Conservation (phyloP, 805 yeast species). For the Candida glaebosa region DNA sequence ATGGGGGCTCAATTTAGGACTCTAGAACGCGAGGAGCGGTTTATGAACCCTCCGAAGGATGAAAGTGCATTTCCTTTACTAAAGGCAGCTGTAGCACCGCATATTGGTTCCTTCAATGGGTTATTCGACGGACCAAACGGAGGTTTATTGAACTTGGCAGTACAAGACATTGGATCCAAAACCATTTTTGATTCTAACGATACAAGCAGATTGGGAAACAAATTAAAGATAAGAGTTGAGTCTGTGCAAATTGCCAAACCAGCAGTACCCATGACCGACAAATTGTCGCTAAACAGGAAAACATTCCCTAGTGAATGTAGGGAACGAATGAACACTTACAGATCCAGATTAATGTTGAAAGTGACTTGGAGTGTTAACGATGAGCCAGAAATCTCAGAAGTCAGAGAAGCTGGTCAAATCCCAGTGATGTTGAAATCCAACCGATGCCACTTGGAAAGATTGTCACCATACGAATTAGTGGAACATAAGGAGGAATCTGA, state of each 20-base stretch:
- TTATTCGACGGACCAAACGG: constrained; percentile 84
- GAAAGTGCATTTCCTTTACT: constrained; percentile 77
- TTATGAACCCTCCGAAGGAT: constrained; percentile 86
- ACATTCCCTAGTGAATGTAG: constrained; percentile 80
- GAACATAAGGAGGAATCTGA: constrained; percentile 83
- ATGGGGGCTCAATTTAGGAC: constrained; percentile 63
- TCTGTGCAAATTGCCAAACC: constrained; percentile 87
- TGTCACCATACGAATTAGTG: constrained; percentile 82
- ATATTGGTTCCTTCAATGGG: constrained; percentile 94
- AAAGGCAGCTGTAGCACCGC: constrained; percentile 89
- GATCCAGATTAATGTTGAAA: constrained; percentile 73
- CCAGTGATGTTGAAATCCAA: constrained; percentile 91
- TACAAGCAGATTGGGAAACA: constrained; percentile 73
- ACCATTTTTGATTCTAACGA: constrained; percentile 81
- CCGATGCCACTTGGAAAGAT: constrained; percentile 82
- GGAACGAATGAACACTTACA: constrained; percentile 82
- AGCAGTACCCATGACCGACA: constrained; percentile 64
- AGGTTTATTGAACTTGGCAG: constrained; percentile 81
- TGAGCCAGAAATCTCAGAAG: constrained; percentile 75
- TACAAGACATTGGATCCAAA: constrained; percentile 82
- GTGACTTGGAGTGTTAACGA: constrained; percentile 85
- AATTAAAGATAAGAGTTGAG: constrained; percentile 79
- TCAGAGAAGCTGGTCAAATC: constrained; percentile 85
- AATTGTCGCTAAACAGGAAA: constrained; percentile 70
- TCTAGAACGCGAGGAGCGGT: constrained; percentile 81